Base-by-base conservation (phyloP, 2,329 filamentous ascomycete genomes). In the Diaporthe destruens region DNA sequence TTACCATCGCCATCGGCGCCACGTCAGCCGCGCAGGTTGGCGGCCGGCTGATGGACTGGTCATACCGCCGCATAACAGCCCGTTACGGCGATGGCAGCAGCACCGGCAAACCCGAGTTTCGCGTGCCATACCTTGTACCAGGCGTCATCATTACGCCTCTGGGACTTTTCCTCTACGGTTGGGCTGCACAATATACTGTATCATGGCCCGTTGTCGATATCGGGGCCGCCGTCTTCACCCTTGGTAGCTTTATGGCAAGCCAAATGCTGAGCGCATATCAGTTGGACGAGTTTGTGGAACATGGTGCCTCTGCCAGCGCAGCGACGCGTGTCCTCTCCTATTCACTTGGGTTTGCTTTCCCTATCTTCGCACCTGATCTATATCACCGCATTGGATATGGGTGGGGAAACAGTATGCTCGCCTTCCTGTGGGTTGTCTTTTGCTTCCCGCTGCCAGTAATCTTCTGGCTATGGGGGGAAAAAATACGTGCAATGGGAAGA, bases 121-220 rank as follows among this genome's bases (percentile, higher is more conserved):
- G 70, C 7, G 71, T 73, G 5, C 74, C 74, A 18, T 75, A 74
- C 9, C 72, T 73, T 25, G 78, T 80, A 14, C 80, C 80, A 0
- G 80, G 80, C 0, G 79, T 81, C 3, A 34, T 83, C 6, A 74
- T 88, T 32, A 84, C 86, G 2, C 87, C 87, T 0, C 76, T 84
- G 0, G 84, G 85, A 0, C 81, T 89, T 36, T 83, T 90, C 70
- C 80, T 84, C 76, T 88, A 88, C 76, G 87, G 86, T 5, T 85
- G 86, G 79, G 77, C 83, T 0, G 81, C 84, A 0, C 77, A 88
- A 39, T 76, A 81, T 4, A 75, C 80, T 3, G 75, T 81, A 0
- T 85, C 87, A 76, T 89, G 86, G 86, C 83, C 86, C 34, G 80
- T 90, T 6, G 89, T 89, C 0, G 89, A 91, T 72, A 83, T 91